Base-by-base conservation (phyloP, 441 rosid genomes). In the Metrosideros polymorpha region DNA sequence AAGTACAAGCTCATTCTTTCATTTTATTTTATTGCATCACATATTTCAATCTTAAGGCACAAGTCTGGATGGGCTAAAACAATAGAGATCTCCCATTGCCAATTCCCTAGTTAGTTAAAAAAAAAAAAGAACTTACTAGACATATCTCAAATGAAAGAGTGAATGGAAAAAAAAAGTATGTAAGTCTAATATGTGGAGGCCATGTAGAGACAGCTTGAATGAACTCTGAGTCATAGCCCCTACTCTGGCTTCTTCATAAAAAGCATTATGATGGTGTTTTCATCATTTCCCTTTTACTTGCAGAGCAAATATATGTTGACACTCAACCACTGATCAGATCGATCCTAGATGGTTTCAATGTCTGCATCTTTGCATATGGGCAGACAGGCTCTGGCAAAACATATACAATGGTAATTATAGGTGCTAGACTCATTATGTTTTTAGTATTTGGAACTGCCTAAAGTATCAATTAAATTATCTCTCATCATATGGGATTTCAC, bases 331-430 rank as follows among this genome's bases (percentile, higher is more conserved):
- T 97, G 87, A 86, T 97, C 87, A 91, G 99, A 89, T 96, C 99
- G 7, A 97, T 97, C 57, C 94, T 97, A 5, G 99, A 97, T 85
- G 99, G 99, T 82, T 97, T 88, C 87, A 97, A 97, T 89, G 99
- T 95, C 63, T 97, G 99, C 89, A 96, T 97, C 85, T 97, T 97
- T 43, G 99, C 99, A n/a, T 97, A 97, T 90, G 99, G 99, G 83
- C 99, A 97, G 93, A 97, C 98, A 30, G 99, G 99, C 88, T 97
- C 99, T 9, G 99, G 99, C 87, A 97, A 97, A 90, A 97, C 99
- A 52, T 95, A 94, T 88, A 97, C 99, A 27, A 97, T 97, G 99
- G 99, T 97, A 94, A 59, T 24, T 12, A 83, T 24, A 51, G 79
- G 79, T 24, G 79, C 22, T 27, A 10, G 50, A 27, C 83, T 63